Percentiles rank a stretch among this genome's conserved stretches.
These are phyloP conservation scores for Cenococcum geophilum DNA, from an alignment of 495 filamentous ascomycete genomes.

Conservation along the genomic window DNA sequence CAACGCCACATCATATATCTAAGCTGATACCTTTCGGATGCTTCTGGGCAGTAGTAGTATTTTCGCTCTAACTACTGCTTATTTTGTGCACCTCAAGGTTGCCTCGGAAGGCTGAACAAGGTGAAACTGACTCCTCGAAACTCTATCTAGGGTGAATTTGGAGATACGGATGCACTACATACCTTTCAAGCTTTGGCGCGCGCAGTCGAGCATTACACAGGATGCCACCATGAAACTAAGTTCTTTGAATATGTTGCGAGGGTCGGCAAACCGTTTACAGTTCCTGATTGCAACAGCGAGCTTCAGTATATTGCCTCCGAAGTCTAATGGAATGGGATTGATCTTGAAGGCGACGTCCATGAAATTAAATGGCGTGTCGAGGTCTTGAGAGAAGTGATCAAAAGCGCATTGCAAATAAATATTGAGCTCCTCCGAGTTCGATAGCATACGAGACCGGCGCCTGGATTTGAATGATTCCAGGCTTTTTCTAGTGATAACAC, in stretches of 20 bases:
- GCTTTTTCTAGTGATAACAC: background rate
- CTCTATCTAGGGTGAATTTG: too few species aligned
- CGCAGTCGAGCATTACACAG: slow-evolving; percentile 33
- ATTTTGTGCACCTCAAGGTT: too few species aligned
- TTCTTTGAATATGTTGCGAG: slow-evolving; percentile 26
- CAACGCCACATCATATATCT: too few species aligned
- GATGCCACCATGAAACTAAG: slow-evolving; percentile 37
- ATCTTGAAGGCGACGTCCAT: slow-evolving; percentile 36
- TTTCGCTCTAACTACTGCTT: too few species aligned
- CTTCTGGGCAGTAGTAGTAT: too few species aligned
- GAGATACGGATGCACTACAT: background rate
- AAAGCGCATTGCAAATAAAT: slow-evolving; percentile 39
- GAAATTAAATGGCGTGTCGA: slow-evolving; percentile 42
- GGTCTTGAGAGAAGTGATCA: slow-evolving; percentile 36
- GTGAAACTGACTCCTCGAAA: too few species aligned
- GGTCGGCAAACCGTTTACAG: slow-evolving; percentile 6
- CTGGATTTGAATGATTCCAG: slow-evolving; percentile 21
- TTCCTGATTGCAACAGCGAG: slow-evolving; percentile 26
- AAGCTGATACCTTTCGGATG: too few species aligned
- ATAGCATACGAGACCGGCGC: slow-evolving; percentile 32
- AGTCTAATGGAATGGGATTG: slow-evolving; percentile 40
- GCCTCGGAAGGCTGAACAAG: too few species aligned
- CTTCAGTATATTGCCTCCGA: slow-evolving; percentile 36
- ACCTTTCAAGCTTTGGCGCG: slow-evolving; percentile 19
- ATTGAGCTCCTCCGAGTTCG: slow-evolving; percentile 35